phyloP scores from a whole-genome alignment of 306 rosid genomes.

The Cucurbita pepo region DNA sequence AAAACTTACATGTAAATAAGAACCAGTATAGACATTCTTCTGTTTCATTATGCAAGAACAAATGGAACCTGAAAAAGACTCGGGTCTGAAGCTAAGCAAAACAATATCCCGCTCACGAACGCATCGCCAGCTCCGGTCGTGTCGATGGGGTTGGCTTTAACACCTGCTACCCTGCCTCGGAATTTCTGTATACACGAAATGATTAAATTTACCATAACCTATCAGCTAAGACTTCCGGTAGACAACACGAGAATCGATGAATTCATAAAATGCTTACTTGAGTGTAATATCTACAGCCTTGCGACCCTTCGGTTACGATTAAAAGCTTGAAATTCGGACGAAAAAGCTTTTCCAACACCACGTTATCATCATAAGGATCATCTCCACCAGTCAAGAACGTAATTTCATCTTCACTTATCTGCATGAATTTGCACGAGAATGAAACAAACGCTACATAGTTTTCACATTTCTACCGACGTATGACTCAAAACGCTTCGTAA shows the following conservation, averaged over 20 bases:
- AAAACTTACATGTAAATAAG: neutral
- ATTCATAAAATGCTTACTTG: conserved; percentile 14
- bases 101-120: conserved; percentile 69
- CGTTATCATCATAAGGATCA: conserved; percentile 40
- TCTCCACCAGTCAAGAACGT: conserved; percentile 34
- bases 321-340: conserved; percentile 44
- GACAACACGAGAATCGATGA: neutral
- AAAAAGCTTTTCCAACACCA: conserved; percentile 38
- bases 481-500: neutral
- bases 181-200: conserved; percentile 28
- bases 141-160: conserved; percentile 60
- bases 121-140: conserved; percentile 98
- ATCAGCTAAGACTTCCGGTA: neutral
- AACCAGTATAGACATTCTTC: neutral
- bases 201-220: too few species aligned
- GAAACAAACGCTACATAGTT: neutral
- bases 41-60: neutral
- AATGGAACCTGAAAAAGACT: conserved; percentile 36
- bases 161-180: conserved; percentile 62
- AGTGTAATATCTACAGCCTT: conserved; percentile 61
- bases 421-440: neutral
- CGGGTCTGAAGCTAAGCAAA: conserved; percentile 48
- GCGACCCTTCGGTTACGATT: conserved; percentile 40
- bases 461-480: neutral
- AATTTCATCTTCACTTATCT: conserved; percentile 45